These are phyloP conservation scores for Styphnolobium japonicum DNA, from an alignment of 306 rosid species.

Conservation along the genomic window DNA sequence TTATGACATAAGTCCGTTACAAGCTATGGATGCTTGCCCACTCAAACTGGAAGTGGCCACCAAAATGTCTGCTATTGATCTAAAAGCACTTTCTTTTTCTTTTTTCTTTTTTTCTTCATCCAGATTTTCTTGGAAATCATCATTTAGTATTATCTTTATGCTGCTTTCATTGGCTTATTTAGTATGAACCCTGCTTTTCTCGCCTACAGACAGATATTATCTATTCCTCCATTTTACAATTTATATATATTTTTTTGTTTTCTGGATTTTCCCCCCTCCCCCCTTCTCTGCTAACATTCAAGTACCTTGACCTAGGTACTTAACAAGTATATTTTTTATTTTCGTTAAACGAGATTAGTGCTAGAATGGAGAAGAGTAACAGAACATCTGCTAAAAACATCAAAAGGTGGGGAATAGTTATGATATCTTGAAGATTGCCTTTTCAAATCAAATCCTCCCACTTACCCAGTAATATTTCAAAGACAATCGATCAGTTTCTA, in stretches of 20 bases:
- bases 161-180: neutral
- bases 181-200: neutral
- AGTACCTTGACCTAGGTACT: neutral
- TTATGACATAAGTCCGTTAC: no score
- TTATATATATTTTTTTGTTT: no score
- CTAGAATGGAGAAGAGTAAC: neutral
- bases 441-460: neutral
- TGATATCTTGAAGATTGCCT: neutral
- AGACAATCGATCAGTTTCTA: neutral
- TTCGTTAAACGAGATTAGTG: neutral
- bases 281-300: no score
- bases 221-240: neutral
- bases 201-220: neutral
- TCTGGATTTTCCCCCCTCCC: neutral
- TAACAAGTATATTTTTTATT: neutral
- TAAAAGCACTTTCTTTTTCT: neutral
- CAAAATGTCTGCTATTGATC: neutral
- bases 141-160: neutral
- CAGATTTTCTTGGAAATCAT: neutral
- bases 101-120: neutral
- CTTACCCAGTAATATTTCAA: neutral
- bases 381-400: neutral
- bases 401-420: neutral
- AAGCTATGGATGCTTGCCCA: neutral
- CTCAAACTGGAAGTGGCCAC: neutral